Conservation (phyloP, 2,329 filamentous ascomycete species). For the Cytospora piceicola region DNA sequence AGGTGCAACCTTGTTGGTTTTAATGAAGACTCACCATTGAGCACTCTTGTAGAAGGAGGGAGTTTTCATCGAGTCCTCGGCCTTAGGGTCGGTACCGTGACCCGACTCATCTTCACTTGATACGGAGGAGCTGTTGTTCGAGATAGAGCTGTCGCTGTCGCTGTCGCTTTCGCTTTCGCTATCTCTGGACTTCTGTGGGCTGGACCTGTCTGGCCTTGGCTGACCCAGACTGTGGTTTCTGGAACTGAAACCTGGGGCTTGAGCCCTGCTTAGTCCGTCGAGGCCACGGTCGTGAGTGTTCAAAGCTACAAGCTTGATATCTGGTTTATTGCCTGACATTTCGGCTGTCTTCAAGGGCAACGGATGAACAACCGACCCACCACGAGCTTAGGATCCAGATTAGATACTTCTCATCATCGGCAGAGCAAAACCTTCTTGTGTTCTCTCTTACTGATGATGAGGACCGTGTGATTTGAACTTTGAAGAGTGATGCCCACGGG, state of each 20-base stretch:
- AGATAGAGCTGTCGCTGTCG: constrained; percentile 19
- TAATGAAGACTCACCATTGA: constrained; percentile 42
- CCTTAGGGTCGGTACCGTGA: neutral
- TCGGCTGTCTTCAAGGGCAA: neutral
- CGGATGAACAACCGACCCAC: neutral
- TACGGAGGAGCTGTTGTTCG: constrained; percentile 22
- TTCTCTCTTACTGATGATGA: neutral
- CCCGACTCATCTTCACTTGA: constrained; percentile 3
- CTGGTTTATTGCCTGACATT: constrained; percentile 22
- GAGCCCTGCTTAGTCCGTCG: neutral
- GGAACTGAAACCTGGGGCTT: neutral
- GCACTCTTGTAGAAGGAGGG: constrained; percentile 45
- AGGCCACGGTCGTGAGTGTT: constrained; percentile 2
- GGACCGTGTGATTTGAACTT: neutral
- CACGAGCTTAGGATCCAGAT: neutral
- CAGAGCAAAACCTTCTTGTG: neutral
- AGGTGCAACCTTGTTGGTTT: neutral
- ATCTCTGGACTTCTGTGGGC: constrained; percentile 4
- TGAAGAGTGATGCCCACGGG: neutral
- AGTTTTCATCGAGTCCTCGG: neutral
- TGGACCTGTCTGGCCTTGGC: neutral
- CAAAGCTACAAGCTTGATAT: constrained; percentile 23
- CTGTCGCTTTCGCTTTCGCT: no score
- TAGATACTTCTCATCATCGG: neutral
- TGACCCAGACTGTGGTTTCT: neutral